Base-by-base conservation (phyloP, 805 yeast genomes). In the Komagataella pseudopastoris region DNA sequence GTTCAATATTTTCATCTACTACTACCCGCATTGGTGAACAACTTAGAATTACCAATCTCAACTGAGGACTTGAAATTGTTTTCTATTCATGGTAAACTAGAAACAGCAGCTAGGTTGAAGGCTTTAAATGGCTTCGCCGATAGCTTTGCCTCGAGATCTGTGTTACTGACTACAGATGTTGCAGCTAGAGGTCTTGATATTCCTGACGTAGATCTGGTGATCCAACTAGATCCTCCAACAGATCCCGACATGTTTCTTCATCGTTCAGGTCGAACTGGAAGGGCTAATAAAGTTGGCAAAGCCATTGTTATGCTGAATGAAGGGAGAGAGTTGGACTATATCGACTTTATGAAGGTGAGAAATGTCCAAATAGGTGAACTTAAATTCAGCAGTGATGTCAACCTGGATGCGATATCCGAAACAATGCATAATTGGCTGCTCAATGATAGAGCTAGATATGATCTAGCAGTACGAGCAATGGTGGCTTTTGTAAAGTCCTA, bases 141-240 rank as follows among this genome's bases (percentile, higher is more conserved):
- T 1, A 71, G 75, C 4, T 60, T 62, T 6, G 65, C 67, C 2
- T 64, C 66, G 3, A 82, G 80, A 56, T 71, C 82, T 7, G 78
- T 91, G 0, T 66, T 93, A 22, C 70, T 93, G 66, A 89, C 99
- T 1, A 93, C 99, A 0, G 99, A 93, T 71, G 96, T 93, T n/a
- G 97, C 99, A 0, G 96, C 98, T 0, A 76, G 99, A 62, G 99
- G 99, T 46, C 78, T 93, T 20, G 99, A 93, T 69, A 83, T 93
- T 24, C 95, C 96, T 0, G 93, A 90, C 51, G 97, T 93, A 7
- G 98, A 93, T 60, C 67, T 90, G 23, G 98, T 1, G 3, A 69
- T 93, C n/a, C 99, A 93, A 63, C 58, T 91, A 22, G 98, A 93
- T 56, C 96, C 98, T 1, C 99, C 99, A 1, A 81, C 88, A 0